Evolutionary conservation across 2,329 filamentous ascomycete genomes (phyloP), one percentile per base, ranked within the genome.

Genomic region (Colletotrichum neosansevieriae): DNA sequence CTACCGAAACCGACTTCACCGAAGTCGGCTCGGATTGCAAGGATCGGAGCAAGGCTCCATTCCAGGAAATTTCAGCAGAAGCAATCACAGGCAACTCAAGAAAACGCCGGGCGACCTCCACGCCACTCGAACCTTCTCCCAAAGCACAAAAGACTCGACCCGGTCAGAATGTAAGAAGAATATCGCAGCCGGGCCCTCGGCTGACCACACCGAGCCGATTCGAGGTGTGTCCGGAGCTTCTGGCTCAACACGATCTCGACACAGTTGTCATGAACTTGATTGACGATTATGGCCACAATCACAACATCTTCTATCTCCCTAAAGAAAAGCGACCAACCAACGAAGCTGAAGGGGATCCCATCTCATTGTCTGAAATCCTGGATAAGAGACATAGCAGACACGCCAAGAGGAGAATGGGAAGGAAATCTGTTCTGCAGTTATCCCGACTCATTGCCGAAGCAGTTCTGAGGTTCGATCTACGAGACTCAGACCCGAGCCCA

Each of bases 261-360:
- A 34, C 50, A 12, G 29, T 54, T n/a, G 53, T 56, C 7, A 56
- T 56, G 53, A 56, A 56, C 11, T 40, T 56, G 34, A 29, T 24
- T 6, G 53, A 56, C 15, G 51, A 56, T 19, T 4, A 15, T 11
- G 51, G 51, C 3, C 21, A 40, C 10, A 40, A 42, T 19, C 51
- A 56, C 51, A 40, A 56, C 36, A 12, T 56, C 36, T 56, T 56
- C 36, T 56, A 40, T 9, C 51, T 56, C 2, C 51, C 51, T 1
- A 40, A 24, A 6, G 17, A 24, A n/a, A 21, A 56, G 11, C n/a
- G 36, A 11, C 51, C 51, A 1, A 56, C 10, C 17, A 10, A 7
- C 9, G 34, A 40, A 13, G n/a, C 34, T 4, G 38, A 15, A n/a
- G 17, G 17, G 11, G 34, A 40, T 17, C 34, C 13, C 3, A n/a